Evolutionary conservation across 2,329 filamentous ascomycete genomes (phyloP).

Genomic region (Cladosporium sp.): DNA sequence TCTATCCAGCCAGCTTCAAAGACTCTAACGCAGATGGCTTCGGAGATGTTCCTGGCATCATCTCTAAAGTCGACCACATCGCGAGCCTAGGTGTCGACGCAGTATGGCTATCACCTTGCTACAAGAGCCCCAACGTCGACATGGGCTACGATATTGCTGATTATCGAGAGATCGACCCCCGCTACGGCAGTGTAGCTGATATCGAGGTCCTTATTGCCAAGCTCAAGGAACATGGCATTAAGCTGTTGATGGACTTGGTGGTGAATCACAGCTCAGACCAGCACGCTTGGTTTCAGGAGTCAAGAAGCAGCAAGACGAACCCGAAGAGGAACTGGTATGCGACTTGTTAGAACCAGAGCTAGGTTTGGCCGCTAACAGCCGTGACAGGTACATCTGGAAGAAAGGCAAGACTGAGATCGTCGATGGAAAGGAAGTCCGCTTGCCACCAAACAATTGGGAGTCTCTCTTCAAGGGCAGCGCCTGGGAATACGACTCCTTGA

Average conservation of each 20-base stretch:
- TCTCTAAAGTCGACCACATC: slow-evolving; percentile 56
- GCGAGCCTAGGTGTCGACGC: slow-evolving; percentile 56
- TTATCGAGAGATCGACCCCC: slow-evolving; percentile 58
- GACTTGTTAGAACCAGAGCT: slow-evolving; percentile 40
- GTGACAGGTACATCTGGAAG: slow-evolving; percentile 8
- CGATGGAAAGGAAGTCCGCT: slow-evolving; percentile 15
- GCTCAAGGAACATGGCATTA: slow-evolving; percentile 58
- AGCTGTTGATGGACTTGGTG: slow-evolving; percentile 67
- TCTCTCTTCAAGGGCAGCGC: slow-evolving; percentile 51
- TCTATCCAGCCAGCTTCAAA: slow-evolving; percentile 42
- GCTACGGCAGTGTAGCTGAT: slow-evolving; percentile 62
- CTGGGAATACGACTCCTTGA: slow-evolving; percentile 67
- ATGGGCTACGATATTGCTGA: slow-evolving; percentile 67
- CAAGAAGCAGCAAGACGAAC: slow-evolving; percentile 42
- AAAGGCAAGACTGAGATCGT: neutral
- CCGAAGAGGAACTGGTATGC: slow-evolving; percentile 52
- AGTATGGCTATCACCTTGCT: slow-evolving; percentile 63
- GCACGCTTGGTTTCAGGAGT: slow-evolving; percentile 55
- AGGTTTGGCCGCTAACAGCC: slow-evolving; percentile 28
- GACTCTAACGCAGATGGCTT: slow-evolving; percentile 54
- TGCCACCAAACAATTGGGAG: slow-evolving; percentile 72
- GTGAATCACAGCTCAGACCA: slow-evolving; percentile 69
- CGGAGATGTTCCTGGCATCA: slow-evolving; percentile 59
- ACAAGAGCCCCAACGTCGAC: slow-evolving; percentile 55
- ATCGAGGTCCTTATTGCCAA: slow-evolving; percentile 56